Evolutionary conservation across 371 early-diverging fungal genomes (phyloP), one percentile per base, ranked within the genome.

Genomic region (Rhizopus microsporus): DNA sequence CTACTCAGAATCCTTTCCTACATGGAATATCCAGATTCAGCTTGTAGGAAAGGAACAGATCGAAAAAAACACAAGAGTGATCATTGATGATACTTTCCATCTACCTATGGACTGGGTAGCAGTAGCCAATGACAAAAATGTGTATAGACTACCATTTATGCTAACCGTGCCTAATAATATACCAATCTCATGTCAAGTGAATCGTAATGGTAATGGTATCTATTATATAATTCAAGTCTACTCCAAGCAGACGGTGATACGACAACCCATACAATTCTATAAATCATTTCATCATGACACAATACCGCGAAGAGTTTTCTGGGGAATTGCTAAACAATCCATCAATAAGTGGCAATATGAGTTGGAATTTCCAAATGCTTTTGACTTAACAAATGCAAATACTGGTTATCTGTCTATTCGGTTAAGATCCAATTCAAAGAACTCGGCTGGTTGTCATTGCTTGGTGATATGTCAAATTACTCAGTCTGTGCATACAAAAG

Each of bases 301-400:
- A 12, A 5, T 46, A 33, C 64, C 64, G 9, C 55, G 42, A 46
- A 54, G 51, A 42, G 43, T 61, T 1, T 66, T 48, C 40, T 66
- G 66, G 66, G 66, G 66, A 35, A 61, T 57, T 16, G 47, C 65
- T 4, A 53, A 48, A n/a, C 34, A 47, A 37, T 44, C 58, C 7
- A 57, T 46, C 17, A 51, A 33, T 15, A 54, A 44, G 33, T 66
- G 66, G 66, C 61, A 61, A 33, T 66, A 66, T 44, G 66, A 66
- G 32, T 32, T 66, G 13, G 66, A 66, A 10, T 53, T 54, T 45
- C 62, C 58, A 37, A 52, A 52, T 7, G 45, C 48, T 2, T 33
- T 61, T 17, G 44, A 61, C 39, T 15, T 61, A 7, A 16, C 33
- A 2, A 17, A 7, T 7, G 33, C n/a, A 3, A 45, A 39, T 23